Conservation (phyloP, 2,329 filamentous ascomycete genomes). For the Annulohypoxylon truncatum region DNA sequence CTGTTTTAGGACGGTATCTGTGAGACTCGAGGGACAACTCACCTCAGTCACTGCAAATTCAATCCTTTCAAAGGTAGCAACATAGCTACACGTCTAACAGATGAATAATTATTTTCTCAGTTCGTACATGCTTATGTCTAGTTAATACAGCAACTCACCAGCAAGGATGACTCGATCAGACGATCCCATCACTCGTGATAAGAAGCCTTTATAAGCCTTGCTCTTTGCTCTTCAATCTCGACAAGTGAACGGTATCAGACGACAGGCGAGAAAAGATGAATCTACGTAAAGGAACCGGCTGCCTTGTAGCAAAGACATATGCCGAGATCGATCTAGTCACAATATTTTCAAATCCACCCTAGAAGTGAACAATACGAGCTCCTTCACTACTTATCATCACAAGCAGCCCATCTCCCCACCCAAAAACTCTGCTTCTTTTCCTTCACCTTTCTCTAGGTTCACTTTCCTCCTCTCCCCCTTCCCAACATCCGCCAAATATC, state of each 20-base stretch:
- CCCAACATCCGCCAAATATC: not conserved
- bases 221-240: not conserved
- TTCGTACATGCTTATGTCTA: not conserved
- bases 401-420: not conserved
- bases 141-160: not conserved
- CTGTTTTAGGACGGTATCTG: not conserved
- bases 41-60: not conserved
- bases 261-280: not conserved
- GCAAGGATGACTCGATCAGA: slow-evolving; percentile 3
- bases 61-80: not conserved
- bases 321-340: not conserved
- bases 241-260: not conserved
- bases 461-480: not conserved
- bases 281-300: not conserved
- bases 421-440: not conserved
- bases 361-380: not conserved
- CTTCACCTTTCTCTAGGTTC: not conserved
- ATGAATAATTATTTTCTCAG: slow-evolving; percentile 8
- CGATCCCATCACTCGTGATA: not conserved
- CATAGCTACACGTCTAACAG: not conserved
- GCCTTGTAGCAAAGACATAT: not conserved
- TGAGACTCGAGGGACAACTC: not conserved
- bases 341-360: not conserved
- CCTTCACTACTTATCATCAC: not conserved
- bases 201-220: not conserved